These are phyloP conservation scores for Pleurotus platypus DNA, from an alignment of 768 basidiomycete genomes.

Conservation along the genomic window DNA sequence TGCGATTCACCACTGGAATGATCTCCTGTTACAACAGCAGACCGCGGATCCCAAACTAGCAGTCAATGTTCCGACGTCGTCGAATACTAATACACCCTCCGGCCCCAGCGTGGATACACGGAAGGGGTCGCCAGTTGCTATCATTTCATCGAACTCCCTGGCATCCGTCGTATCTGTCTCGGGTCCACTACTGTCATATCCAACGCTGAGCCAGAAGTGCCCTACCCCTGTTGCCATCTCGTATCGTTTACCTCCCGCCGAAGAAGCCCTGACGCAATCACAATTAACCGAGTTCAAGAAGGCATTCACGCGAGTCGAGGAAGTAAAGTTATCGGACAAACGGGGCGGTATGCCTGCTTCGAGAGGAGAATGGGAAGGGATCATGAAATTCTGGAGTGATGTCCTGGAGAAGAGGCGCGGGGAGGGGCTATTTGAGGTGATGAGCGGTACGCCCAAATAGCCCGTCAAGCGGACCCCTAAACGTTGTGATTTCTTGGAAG, in stretches of 20 bases:
- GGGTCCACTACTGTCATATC: constrained; percentile 77
- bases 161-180: constrained; percentile 68
- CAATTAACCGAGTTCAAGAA: constrained; percentile 54
- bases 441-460: constrained; percentile 33
- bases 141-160: constrained; percentile 15
- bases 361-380: constrained; percentile 73
- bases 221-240: constrained; percentile 63
- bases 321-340: constrained; percentile 43
- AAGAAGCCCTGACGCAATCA: constrained; percentile 38
- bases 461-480: too few relatives aligned
- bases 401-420: constrained; percentile 50
- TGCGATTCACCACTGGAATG: constrained; percentile 54
- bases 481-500: too few relatives aligned
- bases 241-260: constrained; percentile 47
- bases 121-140: constrained; percentile 9
- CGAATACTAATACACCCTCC: background rate
- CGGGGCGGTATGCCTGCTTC: constrained; percentile 70
- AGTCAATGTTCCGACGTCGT: background rate
- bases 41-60: background rate
- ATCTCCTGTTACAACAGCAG: constrained; percentile 20
- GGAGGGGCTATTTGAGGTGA: constrained; percentile 68
- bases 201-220: constrained; percentile 49
- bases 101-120: background rate
- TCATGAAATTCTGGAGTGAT: constrained; percentile 88
- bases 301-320: constrained; percentile 48